Base-by-base conservation (phyloP, 1,284 basidiomycete genomes). In the Fomes fomentarius region DNA sequence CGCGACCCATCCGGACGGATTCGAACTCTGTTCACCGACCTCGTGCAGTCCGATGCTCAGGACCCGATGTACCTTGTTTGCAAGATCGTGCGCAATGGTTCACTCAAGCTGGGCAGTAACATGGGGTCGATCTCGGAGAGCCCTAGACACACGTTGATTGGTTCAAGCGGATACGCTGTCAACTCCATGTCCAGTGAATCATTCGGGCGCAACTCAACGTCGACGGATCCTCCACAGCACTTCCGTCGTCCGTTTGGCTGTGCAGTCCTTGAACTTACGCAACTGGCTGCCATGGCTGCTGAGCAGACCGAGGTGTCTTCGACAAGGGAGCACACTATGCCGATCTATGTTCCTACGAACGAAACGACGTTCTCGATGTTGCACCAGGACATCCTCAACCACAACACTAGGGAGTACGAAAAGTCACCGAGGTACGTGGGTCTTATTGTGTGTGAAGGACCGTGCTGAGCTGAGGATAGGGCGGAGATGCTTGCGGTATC, bases 201-300 rank as follows among this genome's bases (percentile, higher is more conserved):
- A 10, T 57, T 54, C 50, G 60, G 57, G 12, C 57, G 60, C 22
- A 50, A 54, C 14, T 38, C 52, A 17, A 53, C 54, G 22, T 63
- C 67, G 41, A 44, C 47, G 22, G 63, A 67, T 10, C 52, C 68
- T 19, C 53, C 69, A 15, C 53, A 63, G n/a, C 78, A 82, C 41
- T 89, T 91, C 65, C 82, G 96, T 41, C 77, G 96, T 48, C 96
- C 96, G 0, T 94, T 98, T 66, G 96, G 95, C 12, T 98, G 94
- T 67, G 96, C 96, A 1, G 90, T 96, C 4, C 75, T 98, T 48
- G 93, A 96, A 65, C 76, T 98, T 34, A 85, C 87, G 0, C 87
- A 93, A 61, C 74, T 97, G 58, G 81, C 76, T 61, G 85, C 85
- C 59, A 85, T 85, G 76, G 77, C 77, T 3, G 73, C 77, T 1